A percentile compares a stretch with the other conserved stretches of the same genome.
phyloP scores from a whole-genome alignment of 306 rosid genomes.

The Glycine soja region DNA sequence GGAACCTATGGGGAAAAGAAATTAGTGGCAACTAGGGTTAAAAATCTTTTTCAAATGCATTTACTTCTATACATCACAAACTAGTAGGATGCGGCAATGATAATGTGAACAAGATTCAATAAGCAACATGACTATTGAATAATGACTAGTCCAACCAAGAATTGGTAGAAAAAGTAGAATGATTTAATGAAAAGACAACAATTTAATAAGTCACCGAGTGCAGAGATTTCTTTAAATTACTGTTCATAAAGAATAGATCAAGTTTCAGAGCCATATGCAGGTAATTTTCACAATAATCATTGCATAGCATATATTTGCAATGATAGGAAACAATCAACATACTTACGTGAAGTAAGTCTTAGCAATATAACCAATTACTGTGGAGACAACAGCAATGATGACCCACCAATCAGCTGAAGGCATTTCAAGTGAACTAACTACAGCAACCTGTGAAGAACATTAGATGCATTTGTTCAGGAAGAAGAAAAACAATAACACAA shows the following conservation, averaged over 20 bases:
- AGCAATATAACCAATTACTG: conserved; percentile 87
- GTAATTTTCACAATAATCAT: conserved; percentile 14
- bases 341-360: conserved; percentile 95
- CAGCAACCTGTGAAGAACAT: conserved; percentile 76
- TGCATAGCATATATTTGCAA: conserved; percentile 12
- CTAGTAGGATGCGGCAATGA: conserved; percentile 9
- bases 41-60: conserved; percentile 17
- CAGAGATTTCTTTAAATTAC: neutral
- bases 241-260: neutral
- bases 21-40: conserved; percentile 32
- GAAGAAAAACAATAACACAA: conserved; percentile 30
- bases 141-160: conserved; percentile 19
- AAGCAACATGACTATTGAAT: conserved; percentile 13
- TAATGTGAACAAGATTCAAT: conserved; percentile 32
- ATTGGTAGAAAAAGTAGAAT: neutral
- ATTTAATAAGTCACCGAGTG: neutral
- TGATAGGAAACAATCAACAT: conserved; percentile 11
- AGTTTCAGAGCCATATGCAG: conserved; percentile 32
- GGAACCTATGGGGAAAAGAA: conserved; percentile 66
- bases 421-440: conserved; percentile 79
- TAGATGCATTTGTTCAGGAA: conserved; percentile 43
- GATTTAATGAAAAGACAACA: neutral
- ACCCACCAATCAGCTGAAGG: conserved; percentile 89
- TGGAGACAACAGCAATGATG: conserved; percentile 78
- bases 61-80: conserved; percentile 25